Evolutionary conservation across 495 filamentous ascomycete genomes (phyloP).

Genomic region (Tricharina praecox): DNA sequence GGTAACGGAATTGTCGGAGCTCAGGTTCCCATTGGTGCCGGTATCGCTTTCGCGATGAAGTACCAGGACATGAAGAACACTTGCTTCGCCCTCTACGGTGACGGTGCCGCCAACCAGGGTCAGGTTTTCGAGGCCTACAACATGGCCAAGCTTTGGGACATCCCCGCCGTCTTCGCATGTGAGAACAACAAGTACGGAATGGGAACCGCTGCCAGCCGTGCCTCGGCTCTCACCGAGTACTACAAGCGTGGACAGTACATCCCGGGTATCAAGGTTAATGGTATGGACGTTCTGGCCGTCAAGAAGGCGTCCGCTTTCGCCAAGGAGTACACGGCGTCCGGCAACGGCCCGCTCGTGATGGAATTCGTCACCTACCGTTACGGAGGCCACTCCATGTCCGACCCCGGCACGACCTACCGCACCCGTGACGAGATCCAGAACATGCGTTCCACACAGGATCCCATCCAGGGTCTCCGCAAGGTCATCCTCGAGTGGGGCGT

Average conservation of each 20-base stretch:
- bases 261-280: slow-evolving; percentile 96
- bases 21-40: slow-evolving; percentile 93
- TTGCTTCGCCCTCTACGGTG: slow-evolving; percentile 82
- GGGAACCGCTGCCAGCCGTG: slow-evolving; percentile 89
- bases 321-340: slow-evolving; percentile 62
- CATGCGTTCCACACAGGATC: slow-evolving; percentile 96
- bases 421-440: slow-evolving; percentile 98
- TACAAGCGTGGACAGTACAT: slow-evolving; percentile 99
- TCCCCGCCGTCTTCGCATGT: slow-evolving; percentile 88
- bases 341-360: slow-evolving; percentile 82
- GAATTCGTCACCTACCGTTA: slow-evolving; percentile 99
- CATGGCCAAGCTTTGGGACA: slow-evolving; percentile 98
- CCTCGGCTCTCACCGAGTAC: slow-evolving; percentile 93
- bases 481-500: slow-evolving; percentile 94
- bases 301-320: slow-evolving; percentile 88
- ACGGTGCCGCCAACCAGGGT: slow-evolving; percentile 95
- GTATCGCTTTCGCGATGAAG: slow-evolving; percentile 91
- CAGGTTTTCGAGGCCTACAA: slow-evolving; percentile 99
- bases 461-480: slow-evolving; percentile 93
- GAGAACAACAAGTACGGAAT: slow-evolving; percentile 99
- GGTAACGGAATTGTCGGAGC: slow-evolving; percentile 98
- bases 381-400: slow-evolving; percentile 97
- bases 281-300: slow-evolving; percentile 97
- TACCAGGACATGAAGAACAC: slow-evolving; percentile 73
- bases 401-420: slow-evolving; percentile 96